Conservation (phyloP, 306 rosid species). For the Hippophae gyantsensis region DNA sequence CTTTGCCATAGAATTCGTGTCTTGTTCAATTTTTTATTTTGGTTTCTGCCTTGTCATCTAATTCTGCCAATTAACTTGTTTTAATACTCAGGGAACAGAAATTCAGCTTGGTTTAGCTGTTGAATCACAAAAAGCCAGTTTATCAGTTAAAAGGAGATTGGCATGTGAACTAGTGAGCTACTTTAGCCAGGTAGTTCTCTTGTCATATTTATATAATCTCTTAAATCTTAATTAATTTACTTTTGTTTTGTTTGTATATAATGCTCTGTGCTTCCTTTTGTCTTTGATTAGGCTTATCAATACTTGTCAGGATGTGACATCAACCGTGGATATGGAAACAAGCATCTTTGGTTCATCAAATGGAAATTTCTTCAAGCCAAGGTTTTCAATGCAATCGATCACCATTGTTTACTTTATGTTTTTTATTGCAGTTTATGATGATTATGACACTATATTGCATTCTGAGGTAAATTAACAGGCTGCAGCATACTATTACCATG, state of each 20-base stretch:
- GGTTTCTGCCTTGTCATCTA: not conserved
- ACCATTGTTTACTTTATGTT: slow-evolving; percentile 1
- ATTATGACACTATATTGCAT: not conserved
- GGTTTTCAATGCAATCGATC: slow-evolving; percentile 30
- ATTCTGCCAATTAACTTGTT: slow-evolving; percentile 10
- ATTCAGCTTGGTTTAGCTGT: slow-evolving; percentile 95
- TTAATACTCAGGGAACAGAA: slow-evolving; percentile 64
- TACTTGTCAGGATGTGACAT: slow-evolving; percentile 51
- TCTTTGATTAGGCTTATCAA: slow-evolving; percentile 59
- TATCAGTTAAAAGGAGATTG: slow-evolving; percentile 81
- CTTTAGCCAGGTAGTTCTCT: slow-evolving; percentile 46
- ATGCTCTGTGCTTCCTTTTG: slow-evolving; percentile 7
- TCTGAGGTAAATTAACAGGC: slow-evolving; percentile 36
- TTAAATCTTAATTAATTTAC: too few species aligned
- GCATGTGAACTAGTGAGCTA: slow-evolving; percentile 87
- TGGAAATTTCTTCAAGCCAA: slow-evolving; percentile 91
- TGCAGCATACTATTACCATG: slow-evolving; percentile 91
- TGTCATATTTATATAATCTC: too few species aligned
- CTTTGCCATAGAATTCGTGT: too few species aligned
- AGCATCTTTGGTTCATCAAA: slow-evolving; percentile 70
- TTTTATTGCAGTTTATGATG: not conserved
- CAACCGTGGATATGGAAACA: slow-evolving; percentile 51
- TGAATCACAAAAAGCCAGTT: slow-evolving; percentile 71
- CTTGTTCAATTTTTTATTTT: too few species aligned
- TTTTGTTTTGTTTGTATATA: not conserved